phyloP scores from a whole-genome alignment of 2,329 filamentous ascomycete species.

The Nigrospora osmanthi region DNA sequence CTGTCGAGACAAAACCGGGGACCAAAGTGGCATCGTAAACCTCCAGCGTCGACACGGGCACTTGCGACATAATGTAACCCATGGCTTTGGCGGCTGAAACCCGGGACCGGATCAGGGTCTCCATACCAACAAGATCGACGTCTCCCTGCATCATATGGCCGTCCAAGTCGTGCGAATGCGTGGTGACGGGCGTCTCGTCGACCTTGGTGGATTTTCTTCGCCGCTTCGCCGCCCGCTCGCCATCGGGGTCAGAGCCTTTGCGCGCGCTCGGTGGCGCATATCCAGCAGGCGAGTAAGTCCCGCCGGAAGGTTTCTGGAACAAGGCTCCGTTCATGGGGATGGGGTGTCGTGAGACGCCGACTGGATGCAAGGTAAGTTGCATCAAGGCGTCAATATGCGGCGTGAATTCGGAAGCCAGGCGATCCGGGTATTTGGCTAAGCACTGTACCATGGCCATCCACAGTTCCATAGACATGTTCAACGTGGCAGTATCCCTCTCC shows the following conservation, averaged over 20 bases:
- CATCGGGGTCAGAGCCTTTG: slow-evolving; percentile 43
- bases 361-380: slow-evolving; percentile 78
- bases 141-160: slow-evolving; percentile 98
- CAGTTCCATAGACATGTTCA: slow-evolving; percentile 76
- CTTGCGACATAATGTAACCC: slow-evolving; percentile 71
- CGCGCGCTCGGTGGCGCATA: slow-evolving; percentile 35
- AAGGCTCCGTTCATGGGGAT: slow-evolving; percentile 85
- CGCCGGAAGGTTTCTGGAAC: slow-evolving; percentile 89
- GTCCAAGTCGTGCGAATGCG: slow-evolving; percentile 88
- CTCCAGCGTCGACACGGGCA: slow-evolving; percentile 56
- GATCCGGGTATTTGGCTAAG: slow-evolving; percentile 54
- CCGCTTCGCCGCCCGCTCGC: slow-evolving; percentile 63
- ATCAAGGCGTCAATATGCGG: slow-evolving; percentile 74
- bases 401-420: slow-evolving; percentile 66
- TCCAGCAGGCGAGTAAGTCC: slow-evolving; percentile 58
- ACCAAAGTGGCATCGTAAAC: slow-evolving; percentile 59
- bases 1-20: slow-evolving; percentile 61
- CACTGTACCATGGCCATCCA: slow-evolving; percentile 73
- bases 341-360: slow-evolving; percentile 84
- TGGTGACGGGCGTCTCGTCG: slow-evolving; percentile 56
- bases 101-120: slow-evolving; percentile 81
- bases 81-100: slow-evolving; percentile 82
- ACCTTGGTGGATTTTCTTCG: slow-evolving; percentile 79
- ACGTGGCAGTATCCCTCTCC: slow-evolving; percentile 77
- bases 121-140: slow-evolving; percentile 85